Base-by-base conservation (phyloP, 495 filamentous ascomycete genomes). In the Daldinia decipiens region DNA sequence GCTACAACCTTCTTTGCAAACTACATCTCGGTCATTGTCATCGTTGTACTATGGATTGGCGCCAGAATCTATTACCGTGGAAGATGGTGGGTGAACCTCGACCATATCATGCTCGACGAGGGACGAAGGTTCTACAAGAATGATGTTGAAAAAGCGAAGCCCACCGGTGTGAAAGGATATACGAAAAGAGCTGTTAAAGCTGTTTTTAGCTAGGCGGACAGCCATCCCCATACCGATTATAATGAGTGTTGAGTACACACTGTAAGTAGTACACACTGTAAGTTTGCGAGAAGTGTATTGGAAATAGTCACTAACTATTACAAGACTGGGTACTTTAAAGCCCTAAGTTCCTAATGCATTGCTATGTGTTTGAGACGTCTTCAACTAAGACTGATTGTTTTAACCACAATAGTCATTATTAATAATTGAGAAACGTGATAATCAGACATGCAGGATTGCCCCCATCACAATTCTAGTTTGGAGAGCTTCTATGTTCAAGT, bases 21-120 rank as follows among this genome's bases (percentile, higher is more conserved):
- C 58, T 90, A 90, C 67, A 83, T 90, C 24, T 87, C 88, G 1
- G 78, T 78, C 12, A 82, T 82, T 12, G 68, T 90, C 38, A 81
- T 88, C 65, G 79, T 90, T n/a, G 40, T 72, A 24, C 36, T 81
- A 34, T 81, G 76, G 76, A 9, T 79, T 12, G 70, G 70, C 15
- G 77, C 74, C 50, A 75, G 76, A 50, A 11, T 72, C 39, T 80
- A 75, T 68, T 72, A 74, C 12, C 59, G 60, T 1, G 91, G 91
- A 27, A 85, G 88, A 38, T 84, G 91, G 15, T 90, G 93, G 56
- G 70, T 94, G 27, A 89, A 93, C 76, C 74, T 93, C 13, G 64
- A 71, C 5, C 74, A 62, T 0, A 74, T 81, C 45, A 53, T 78
- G 31, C 73, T 81, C 4, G 78, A 81, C 51, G 84, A 83, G 43